Base-by-base conservation (phyloP, 2,329 filamentous ascomycete species). In the Fusarium metavorans region DNA sequence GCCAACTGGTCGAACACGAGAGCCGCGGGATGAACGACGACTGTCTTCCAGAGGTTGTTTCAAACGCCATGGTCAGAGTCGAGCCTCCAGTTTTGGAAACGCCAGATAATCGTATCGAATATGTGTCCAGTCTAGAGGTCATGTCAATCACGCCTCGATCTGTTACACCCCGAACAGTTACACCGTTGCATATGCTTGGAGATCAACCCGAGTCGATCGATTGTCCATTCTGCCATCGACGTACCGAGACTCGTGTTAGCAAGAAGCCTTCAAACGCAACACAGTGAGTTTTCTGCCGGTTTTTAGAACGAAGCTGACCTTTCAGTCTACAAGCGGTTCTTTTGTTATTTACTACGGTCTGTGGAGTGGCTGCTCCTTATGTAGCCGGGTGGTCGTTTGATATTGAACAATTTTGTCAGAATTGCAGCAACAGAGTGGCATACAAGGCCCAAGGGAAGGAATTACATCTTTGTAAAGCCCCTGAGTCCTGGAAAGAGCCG, bases 191-290 rank as follows among this genome's bases (percentile, higher is more conserved):
- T 16, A 39, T 72, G 30, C 69, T 72, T 14, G 69, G 66, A 39
- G 69, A 58, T 34, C 69, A 20, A 48, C 65, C n/a, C 1, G 54
- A 58, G 4, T 57, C 48, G 1, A 72, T 72, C 10, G 69, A 72
- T 25, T 72, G 69, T 9, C 69, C 69, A 2, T 72, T 72, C n/a
- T 72, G 63, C 16, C 16, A 41, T 9, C 58, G 35, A 10, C 34
- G 54, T 2, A 57, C 9, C 35, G n/a, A 45, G 23, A 72, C 69
- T 18, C 18, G 25, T 16, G 69, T 72, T 11, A 70, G 23, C 20
- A 56, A 57, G 66, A 72, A 69, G 34, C 66, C 70, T 0, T 72
- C 70, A 25, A 72, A 70, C n/a, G 54, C 57, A 7, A 72, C 70
- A 27, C 67, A 72, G 63, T 70, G 64, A 58, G 54, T 37, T 16